phyloP scores from a whole-genome alignment of 2,329 filamentous ascomycete genomes.

The Colletotrichum graminicola region DNA sequence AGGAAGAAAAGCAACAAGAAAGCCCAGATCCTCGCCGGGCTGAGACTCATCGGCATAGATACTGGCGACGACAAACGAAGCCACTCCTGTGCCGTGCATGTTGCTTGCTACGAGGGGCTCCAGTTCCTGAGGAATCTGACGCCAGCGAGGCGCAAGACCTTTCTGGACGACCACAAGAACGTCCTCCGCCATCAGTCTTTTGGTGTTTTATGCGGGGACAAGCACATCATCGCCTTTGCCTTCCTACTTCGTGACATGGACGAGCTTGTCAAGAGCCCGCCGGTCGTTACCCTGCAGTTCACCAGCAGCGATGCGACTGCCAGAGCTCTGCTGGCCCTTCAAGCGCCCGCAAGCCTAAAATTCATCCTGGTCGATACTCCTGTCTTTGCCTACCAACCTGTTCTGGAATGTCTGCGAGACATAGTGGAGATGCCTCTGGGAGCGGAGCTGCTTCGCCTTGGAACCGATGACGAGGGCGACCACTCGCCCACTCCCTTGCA shows the following conservation, averaged over 20 bases:
- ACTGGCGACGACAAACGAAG: conserved; percentile 48
- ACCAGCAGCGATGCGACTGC: conserved; percentile 58
- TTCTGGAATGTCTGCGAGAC: conserved; percentile 69
- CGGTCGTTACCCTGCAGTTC: conserved; percentile 66
- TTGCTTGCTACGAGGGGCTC: conserved; percentile 60
- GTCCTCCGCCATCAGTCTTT: conserved; percentile 72
- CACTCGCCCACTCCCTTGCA: neutral
- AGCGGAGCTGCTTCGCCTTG: conserved; percentile 60
- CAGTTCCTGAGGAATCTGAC: conserved; percentile 53
- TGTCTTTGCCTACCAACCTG: conserved; percentile 77
- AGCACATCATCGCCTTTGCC: conserved; percentile 70
- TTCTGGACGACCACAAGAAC: conserved; percentile 59
- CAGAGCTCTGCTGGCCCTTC: conserved; percentile 61
- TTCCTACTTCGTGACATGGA: conserved; percentile 65
- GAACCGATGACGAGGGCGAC: neutral
- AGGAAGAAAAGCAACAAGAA: conserved; percentile 60
- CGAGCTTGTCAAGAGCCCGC: conserved; percentile 56
- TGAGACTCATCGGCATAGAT: conserved; percentile 56
- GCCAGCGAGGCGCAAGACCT: conserved; percentile 54
- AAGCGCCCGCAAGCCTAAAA: conserved; percentile 47
- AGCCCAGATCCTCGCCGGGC: conserved; percentile 53
- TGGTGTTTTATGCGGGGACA: conserved; percentile 67
- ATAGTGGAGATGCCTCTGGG: conserved; percentile 68
- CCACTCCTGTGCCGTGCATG: conserved; percentile 53
- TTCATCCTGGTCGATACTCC: conserved; percentile 74